phyloP scores from a whole-genome alignment of 768 basidiomycete genomes.

The Cubamyces lactineus region DNA sequence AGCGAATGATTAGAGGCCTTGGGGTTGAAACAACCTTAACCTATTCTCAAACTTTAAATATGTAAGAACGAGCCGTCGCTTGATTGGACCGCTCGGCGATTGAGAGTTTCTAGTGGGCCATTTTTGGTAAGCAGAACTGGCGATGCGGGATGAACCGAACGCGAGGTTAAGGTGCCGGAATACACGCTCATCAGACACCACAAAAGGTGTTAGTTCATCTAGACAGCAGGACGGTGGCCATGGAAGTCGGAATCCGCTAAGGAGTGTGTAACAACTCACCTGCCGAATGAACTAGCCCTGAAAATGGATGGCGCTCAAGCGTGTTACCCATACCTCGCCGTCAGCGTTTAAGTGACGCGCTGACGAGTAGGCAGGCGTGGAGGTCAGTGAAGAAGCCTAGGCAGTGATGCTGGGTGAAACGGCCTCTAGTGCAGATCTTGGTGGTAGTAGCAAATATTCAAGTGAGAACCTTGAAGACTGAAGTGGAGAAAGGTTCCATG shows the following conservation, averaged over 20 bases:
- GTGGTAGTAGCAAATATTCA: constrained; percentile 90
- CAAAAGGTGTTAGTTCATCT: constrained; percentile 85
- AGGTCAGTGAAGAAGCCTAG: constrained; percentile 80
- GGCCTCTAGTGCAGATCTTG: constrained; percentile 86
- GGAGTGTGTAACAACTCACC: constrained; percentile 90
- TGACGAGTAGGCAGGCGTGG: constrained; percentile 80
- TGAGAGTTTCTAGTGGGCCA: constrained; percentile 75
- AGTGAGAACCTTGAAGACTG: constrained; percentile 86
- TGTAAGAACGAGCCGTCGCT: constrained; percentile 59
- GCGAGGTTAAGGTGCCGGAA: constrained; percentile 81
- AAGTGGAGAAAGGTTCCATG: constrained; percentile 89
- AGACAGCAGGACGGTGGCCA: constrained; percentile 89
- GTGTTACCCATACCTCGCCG: constrained; percentile 84
- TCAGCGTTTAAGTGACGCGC: constrained; percentile 71
- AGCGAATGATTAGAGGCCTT: constrained; percentile 93
- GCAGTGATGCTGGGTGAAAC: constrained; percentile 74
- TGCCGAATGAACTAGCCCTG: constrained; percentile 90
- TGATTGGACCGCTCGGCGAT: constrained; percentile 53
- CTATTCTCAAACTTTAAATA: constrained; percentile 77
- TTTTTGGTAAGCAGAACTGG: constrained; percentile 77
- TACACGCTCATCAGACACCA: constrained; percentile 85
- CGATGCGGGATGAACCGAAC: constrained; percentile 73
- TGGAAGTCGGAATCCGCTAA: constrained; percentile 86
- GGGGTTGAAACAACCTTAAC: constrained; percentile 88
- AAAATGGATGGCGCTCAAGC: constrained; percentile 91